A percentile compares a stretch with the other conserved stretches of the same genome.
These are phyloP conservation scores for Aspergillus sp. DNA, from an alignment of 2,329 filamentous ascomycete species.

Conservation along the genomic window DNA sequence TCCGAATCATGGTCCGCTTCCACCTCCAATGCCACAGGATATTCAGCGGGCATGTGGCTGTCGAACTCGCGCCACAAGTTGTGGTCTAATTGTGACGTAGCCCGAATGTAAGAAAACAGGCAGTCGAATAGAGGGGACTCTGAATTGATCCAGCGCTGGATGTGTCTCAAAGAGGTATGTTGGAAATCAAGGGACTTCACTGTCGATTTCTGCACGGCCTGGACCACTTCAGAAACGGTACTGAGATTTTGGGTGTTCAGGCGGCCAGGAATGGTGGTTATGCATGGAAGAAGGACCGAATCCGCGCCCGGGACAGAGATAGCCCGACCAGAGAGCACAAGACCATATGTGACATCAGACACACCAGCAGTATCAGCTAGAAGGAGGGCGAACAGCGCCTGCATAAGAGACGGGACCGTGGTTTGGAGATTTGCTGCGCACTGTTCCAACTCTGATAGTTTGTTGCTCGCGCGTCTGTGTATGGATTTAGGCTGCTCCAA, in stretches of 20 bases:
- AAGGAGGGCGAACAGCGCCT: conserved; percentile 34
- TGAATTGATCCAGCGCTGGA: conserved; percentile 35
- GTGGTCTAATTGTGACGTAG: conserved; percentile 10
- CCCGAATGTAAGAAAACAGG: conserved; percentile 33
- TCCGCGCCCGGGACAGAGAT: conserved; percentile 31
- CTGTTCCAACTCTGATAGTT: conserved; percentile 26
- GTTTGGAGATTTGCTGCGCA: conserved; percentile 25
- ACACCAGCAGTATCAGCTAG: conserved; percentile 27
- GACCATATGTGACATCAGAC: conserved; percentile 33
- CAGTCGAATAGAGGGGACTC: conserved; percentile 34
- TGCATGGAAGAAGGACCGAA: conserved; percentile 34
- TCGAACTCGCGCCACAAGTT: conserved; percentile 31
- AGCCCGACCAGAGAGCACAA: conserved; percentile 33
- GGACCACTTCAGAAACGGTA: conserved; percentile 23
- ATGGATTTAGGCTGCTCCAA: conserved; percentile 12
- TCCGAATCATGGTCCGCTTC: conserved; percentile 25
- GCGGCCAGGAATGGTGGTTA: conserved; percentile 38
- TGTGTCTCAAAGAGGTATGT: conserved; percentile 35
- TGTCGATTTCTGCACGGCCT: conserved; percentile 21
- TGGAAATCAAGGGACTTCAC: conserved; percentile 34
- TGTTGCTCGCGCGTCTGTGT: conserved; percentile 14
- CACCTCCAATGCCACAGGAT: conserved; percentile 35
- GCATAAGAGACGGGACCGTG: conserved; percentile 31
- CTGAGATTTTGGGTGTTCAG: conserved; percentile 22
- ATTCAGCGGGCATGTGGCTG: conserved; percentile 35